These are phyloP conservation scores for Albugo candida DNA, from an alignment of 352 stramenopile genomes.

Conservation along the genomic window DNA sequence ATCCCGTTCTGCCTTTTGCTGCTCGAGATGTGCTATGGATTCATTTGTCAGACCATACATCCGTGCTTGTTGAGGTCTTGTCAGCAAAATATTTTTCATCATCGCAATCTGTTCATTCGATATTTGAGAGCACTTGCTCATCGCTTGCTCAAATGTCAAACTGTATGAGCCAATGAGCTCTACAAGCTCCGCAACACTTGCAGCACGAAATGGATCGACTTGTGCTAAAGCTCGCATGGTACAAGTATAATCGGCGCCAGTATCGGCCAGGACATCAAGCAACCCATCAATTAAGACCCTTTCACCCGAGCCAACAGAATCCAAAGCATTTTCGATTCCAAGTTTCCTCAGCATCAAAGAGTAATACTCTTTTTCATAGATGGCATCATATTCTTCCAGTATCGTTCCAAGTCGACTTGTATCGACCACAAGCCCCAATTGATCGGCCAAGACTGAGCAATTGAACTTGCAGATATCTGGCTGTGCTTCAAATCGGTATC, in stretches of 20 bases:
- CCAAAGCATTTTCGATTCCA: slow-evolving; percentile 20
- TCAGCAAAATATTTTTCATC: slow-evolving; percentile 32
- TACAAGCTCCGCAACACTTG: slow-evolving; percentile 14
- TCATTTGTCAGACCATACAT: slow-evolving; percentile 59
- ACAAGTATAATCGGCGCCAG: slow-evolving; percentile 58
- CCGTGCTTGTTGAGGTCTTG: slow-evolving; percentile 34
- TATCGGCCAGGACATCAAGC: slow-evolving; percentile 33
- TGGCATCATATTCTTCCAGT: slow-evolving; percentile 19
- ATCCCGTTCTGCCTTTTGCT: slow-evolving; percentile 26
- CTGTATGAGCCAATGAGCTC: slow-evolving; percentile 34
- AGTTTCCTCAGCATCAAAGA: slow-evolving; percentile 45
- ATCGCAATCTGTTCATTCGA: slow-evolving; percentile 57
- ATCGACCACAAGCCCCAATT: slow-evolving; percentile 30
- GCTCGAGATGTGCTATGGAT: slow-evolving; percentile 28
- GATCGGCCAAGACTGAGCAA: slow-evolving; percentile 36
- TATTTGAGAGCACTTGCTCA: slow-evolving; percentile 28
- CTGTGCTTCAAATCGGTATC: slow-evolving; percentile 70
- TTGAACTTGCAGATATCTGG: slow-evolving; percentile 80
- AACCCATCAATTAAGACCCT: slow-evolving; percentile 25
- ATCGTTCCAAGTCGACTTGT: slow-evolving; percentile 12
- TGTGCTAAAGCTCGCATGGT: slow-evolving; percentile 37
- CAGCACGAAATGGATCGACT: slow-evolving; percentile 19
- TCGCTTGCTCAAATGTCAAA: slow-evolving; percentile 46
- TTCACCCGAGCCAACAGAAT: slow-evolving; percentile 12
- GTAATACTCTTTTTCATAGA: slow-evolving; percentile 38